Evolutionary conservation across 768 basidiomycete species (phyloP), one percentile per base, ranked within the genome.

Genomic region (Cyclocybe cylindracea): DNA sequence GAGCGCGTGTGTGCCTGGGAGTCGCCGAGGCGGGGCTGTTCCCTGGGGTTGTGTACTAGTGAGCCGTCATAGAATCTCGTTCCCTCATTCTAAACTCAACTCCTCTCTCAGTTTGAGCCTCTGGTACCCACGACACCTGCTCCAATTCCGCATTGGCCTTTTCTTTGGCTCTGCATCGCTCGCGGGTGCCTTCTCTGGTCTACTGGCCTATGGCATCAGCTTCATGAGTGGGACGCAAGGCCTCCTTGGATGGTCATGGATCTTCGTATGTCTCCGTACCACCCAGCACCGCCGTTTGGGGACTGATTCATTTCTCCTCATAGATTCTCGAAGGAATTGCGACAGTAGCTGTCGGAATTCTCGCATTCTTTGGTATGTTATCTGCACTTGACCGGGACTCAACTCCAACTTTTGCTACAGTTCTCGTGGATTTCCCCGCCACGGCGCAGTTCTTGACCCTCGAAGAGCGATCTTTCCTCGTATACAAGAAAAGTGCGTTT

Each of bases 1-100:
- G 76, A 14, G 73, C 72, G 8, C 78, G 85, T 8, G 66, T 83
- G 6, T 79, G 77, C 52, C 78, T 89, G 0, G 88, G 87, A 2
- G 61, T 85, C 2, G 78, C 85, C 0, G 88, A 90, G 66, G 83
- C 85, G 4, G 86, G 88, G 3, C 62, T 88, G 8, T 89, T 86
- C 65, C 87, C 88, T 9, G 87, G 87, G 19, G 84, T 89, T 8
- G 78, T 80, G 0, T 91, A 87, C 70, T 89, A 86, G 87, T 87
- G 49, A 40, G 78, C 64, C 3, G 5, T 35, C 31, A 8, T 39
- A 29, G 10, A 24, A 10, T 31, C 4, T 18, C 35, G 32, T 41
- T 7, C 6, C 19, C 42, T 14, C 7, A 6, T 11, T 39, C 16
- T n/a, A 13, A 35, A 8, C 10, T 48, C 31, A 45, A 1, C 39